Percentiles rank a stretch among this genome's conserved stretches.
These are phyloP conservation scores for Phytophthora pisi DNA, from an alignment of 352 stramenopile genomes.

Conservation along the genomic window DNA sequence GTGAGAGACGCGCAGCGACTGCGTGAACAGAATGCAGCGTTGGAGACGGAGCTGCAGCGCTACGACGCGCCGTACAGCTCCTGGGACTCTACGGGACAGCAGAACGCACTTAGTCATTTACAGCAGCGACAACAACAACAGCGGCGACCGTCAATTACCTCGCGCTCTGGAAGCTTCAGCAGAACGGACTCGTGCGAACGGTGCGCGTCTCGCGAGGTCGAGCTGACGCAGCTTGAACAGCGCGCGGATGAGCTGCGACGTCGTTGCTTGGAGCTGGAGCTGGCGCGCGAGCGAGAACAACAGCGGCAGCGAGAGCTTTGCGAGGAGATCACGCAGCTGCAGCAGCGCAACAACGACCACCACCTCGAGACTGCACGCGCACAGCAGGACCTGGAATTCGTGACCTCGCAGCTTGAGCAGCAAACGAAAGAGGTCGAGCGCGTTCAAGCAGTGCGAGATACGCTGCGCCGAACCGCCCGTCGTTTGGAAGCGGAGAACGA, in stretches of 20 bases:
- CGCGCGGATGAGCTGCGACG: slow-evolving; percentile 43
- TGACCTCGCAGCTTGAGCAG: slow-evolving; percentile 24
- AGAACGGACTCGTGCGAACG: slow-evolving; percentile 26
- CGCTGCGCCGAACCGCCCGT: slow-evolving; percentile 26
- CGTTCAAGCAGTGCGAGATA: slow-evolving; percentile 28
- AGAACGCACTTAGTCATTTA: slow-evolving; percentile 13
- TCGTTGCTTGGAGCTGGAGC: slow-evolving; percentile 51
- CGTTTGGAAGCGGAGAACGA: slow-evolving; percentile 31
- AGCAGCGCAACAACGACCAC: slow-evolving; percentile 29
- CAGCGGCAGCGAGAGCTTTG: slow-evolving; percentile 32
- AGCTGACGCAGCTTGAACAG: slow-evolving; percentile 29
- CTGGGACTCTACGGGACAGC: slow-evolving; percentile 6
- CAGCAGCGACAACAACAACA: slow-evolving; percentile 16
- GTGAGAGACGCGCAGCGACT: slow-evolving; percentile 33
- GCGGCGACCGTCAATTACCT: slow-evolving; percentile 17
- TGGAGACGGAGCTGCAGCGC: slow-evolving; percentile 42
- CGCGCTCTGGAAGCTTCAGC: slow-evolving; percentile 17
- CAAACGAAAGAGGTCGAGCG: slow-evolving; percentile 30
- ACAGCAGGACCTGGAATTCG: slow-evolving; percentile 28
- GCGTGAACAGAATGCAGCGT: slow-evolving; percentile 27
- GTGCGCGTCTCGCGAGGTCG: slow-evolving; percentile 23
- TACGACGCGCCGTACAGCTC: slow-evolving; percentile 14
- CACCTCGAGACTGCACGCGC: slow-evolving; percentile 16
- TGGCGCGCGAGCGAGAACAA: slow-evolving; percentile 39
- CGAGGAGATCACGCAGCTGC: slow-evolving; percentile 28